Conservation (phyloP, 2,329 filamentous ascomycete genomes). For the Sporothrix brunneoviolacea region DNA sequence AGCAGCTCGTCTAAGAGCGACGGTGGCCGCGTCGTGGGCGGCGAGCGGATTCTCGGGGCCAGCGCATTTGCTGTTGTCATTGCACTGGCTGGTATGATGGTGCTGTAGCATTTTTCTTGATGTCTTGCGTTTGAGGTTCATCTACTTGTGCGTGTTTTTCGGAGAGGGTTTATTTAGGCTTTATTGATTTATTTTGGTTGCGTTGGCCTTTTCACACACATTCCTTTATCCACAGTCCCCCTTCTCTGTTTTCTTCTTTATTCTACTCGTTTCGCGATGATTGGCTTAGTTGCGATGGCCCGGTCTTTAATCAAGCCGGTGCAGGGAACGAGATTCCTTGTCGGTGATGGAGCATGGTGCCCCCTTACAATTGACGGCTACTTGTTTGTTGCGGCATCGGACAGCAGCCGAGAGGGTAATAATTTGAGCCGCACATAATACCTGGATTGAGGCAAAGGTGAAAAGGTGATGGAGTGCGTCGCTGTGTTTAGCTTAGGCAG, state of each 20-base stretch:
- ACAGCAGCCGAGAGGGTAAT: neutral
- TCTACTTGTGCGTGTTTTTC: neutral
- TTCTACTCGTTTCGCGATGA: neutral
- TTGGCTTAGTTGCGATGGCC: no score
- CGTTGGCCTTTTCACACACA: neutral
- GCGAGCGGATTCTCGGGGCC: constrained; percentile 26
- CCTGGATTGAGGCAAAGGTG: neutral
- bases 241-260: neutral
- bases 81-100: constrained; percentile 28
- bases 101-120: constrained; percentile 1
- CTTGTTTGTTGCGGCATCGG: neutral
- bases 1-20: constrained; percentile 26
- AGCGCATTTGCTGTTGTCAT: constrained; percentile 32
- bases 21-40: constrained; percentile 20
- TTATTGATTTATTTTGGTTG: neutral
- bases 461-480: no score
- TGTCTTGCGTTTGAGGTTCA: neutral
- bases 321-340: no score
- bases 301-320: no score
- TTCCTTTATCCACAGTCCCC: neutral
- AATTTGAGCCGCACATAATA: constrained; percentile 4
- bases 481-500: no score
- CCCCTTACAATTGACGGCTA: neutral
- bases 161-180: neutral
- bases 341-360: no score